Evolutionary conservation across 2,329 filamentous ascomycete species (phyloP), one percentile per base, ranked within the genome.

Genomic region (Phialophora chinensis): DNA sequence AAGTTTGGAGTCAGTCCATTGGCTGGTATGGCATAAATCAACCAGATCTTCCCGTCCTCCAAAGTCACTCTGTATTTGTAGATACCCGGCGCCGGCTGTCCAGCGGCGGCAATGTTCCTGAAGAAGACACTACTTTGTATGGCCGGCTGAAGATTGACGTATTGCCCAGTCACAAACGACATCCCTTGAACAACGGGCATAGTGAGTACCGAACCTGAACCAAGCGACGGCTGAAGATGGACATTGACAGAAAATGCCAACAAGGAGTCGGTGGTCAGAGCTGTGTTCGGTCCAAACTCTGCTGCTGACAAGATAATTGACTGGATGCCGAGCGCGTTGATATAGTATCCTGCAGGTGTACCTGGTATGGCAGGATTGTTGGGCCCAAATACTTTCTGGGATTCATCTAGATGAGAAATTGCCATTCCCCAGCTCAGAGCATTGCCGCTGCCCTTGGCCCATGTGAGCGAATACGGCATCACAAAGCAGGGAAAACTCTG

Each of bases 131-230:
- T 88, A 25, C 89, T 90, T 72, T 93, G 88, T 52, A 98, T 84
- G 3, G 89, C 75, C 0, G 94, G 94, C 7, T 87, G 88, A 0
- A 87, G 83, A 33, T 88, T 87, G 62, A 83, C 84, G 78, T 93
- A 98, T 20, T 90, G 77, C 0, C 84, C 93, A 4, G 93, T 97
- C 20, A 97, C 83, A 73, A 93, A 96, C 0, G 87, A 90, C 88
- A 96, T 95, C 11, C 95, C 95, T 75, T 98, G 94, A 0, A 96
- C 88, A 7, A 97, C 75, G 0, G 93, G 93, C 70, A 96, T 92
- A 0, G 87, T 89, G 23, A 98, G 84, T 1, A 85, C 82, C 0
- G 90, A 85, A 1, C 82, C 76, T 7, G 84, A 83, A 2, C 81
- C 81, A n/a, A 77, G 74, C 25, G 82, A 80, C 2, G 84, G 82